Base-by-base conservation (phyloP, 768 basidiomycete genomes). In the Trametes elegans region DNA sequence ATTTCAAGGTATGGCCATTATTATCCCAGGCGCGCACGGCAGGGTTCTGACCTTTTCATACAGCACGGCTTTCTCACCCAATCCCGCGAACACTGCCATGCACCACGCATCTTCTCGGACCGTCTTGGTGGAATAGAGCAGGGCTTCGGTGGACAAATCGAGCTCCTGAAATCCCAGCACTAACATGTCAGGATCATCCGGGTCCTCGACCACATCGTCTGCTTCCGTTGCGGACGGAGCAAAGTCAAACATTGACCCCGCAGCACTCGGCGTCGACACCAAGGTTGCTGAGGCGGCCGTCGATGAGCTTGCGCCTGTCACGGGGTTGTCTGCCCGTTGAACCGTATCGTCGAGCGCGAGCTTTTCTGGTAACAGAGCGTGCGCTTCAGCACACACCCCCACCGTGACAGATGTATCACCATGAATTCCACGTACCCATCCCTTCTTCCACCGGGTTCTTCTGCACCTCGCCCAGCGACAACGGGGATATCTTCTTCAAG, bases 131-230 rank as follows among this genome's bases (percentile, higher is more conserved):
- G 85, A 76, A 55, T 92, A 91, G 0, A 94, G 64, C 51, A 92
- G 71, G 8, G 90, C 88, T 68, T 90, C 88, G 0, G 90, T 76
- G 0, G 89, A 90, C 3, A 84, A 74, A 65, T 93, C 90, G 3
- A 91, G 70, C 64, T 93, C 90, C 68, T 93, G 90, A 61, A 93
- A 90, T 1, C 82, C 87, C 3, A 91, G 66, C n/a, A 87, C 83
- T 18, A 90, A 67, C 7, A 93, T 57, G 63, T 93, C 90, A 9
- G 87, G 84, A 57, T 81, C 78, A 7, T 69, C 60, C 5, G 68
- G 68, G 9, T 66, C 55, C 42, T 57, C 61, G 6, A 42, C 38
- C 13, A 52, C 57, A 27, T 49, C 55, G n/a, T n/a, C n/a, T n/a
- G n/a, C n/a, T n/a, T n/a, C n/a, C n/a, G n/a, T n/a, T n/a, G n/a